Percentiles rank a stretch among this genome's conserved stretches.
phyloP scores from a whole-genome alignment of 441 rosid genomes.

The Jatropha multifida region DNA sequence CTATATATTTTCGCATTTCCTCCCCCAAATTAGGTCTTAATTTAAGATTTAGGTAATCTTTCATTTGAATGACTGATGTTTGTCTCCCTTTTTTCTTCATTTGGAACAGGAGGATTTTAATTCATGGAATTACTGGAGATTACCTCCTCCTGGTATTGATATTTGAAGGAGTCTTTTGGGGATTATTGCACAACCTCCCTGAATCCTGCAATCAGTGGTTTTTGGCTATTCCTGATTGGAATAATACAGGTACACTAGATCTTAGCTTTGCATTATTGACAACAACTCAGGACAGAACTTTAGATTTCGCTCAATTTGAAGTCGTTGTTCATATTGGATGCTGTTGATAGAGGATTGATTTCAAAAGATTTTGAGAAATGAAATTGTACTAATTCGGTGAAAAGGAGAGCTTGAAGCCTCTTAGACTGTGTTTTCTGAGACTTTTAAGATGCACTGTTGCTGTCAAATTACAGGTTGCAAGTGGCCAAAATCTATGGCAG shows the following conservation, averaged over 20 bases:
- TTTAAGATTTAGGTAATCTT: background rate
- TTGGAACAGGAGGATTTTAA: constrained; percentile 84
- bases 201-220: constrained; percentile 8
- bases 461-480: constrained; percentile 25
- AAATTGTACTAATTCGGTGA: background rate
- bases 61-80: constrained; percentile 12
- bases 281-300: constrained; percentile 1
- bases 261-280: background rate
- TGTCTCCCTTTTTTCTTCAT: constrained; percentile 2
- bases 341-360: background rate
- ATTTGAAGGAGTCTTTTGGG: constrained; percentile 30
- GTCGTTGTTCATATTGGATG: background rate
- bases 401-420: background rate
- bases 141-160: constrained; percentile 60
- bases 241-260: constrained; percentile 32
- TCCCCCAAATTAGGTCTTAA: background rate
- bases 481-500: constrained; percentile 16
- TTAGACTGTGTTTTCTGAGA: background rate
- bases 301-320: background rate
- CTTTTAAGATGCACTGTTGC: background rate
- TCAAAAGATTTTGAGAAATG: background rate
- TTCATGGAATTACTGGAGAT: constrained; percentile 94
- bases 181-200: background rate
- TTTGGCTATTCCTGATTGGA: constrained; percentile 16
- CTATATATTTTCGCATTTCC: background rate